Evolutionary conservation across 2,329 filamentous ascomycete genomes (phyloP).

Genomic region (Cadophora sp.): DNA sequence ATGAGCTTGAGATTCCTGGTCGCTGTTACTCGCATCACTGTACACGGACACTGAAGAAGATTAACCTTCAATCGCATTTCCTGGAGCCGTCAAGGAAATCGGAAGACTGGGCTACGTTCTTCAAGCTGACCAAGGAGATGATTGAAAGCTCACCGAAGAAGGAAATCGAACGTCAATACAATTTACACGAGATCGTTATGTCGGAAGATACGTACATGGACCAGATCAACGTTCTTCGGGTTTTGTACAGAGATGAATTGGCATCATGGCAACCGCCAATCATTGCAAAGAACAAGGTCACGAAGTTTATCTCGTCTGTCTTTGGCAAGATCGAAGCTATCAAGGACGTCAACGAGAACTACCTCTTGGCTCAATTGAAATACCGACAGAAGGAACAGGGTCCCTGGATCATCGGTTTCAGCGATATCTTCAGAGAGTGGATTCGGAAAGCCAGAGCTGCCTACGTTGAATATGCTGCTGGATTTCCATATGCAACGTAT

Average conservation of each 20-base stretch:
- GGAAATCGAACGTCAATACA: slow-evolving; percentile 92
- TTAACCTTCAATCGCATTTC: slow-evolving; percentile 79
- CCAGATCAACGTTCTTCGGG: slow-evolving; percentile 83
- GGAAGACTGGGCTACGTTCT: slow-evolving; percentile 90
- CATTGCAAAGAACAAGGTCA: slow-evolving; percentile 77
- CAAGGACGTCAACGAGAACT: slow-evolving; percentile 89
- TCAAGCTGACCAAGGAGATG: slow-evolving; percentile 80
- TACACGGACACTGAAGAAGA: slow-evolving; percentile 91
- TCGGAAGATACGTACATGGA: slow-evolving; percentile 92
- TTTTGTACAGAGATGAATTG: slow-evolving; percentile 85
- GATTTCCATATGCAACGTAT: slow-evolving; percentile 84
- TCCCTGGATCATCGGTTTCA: slow-evolving; percentile 92
- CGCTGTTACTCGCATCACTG: slow-evolving; percentile 95
- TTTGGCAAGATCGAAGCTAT: slow-evolving; percentile 92
- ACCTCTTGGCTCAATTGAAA: slow-evolving; percentile 90
- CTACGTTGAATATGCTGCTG: slow-evolving; percentile 91
- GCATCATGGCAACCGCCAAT: slow-evolving; percentile 76
- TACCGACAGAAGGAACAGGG: slow-evolving; percentile 97
- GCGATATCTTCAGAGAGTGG: slow-evolving; percentile 98
- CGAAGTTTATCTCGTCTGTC: slow-evolving; percentile 81
- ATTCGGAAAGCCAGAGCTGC: slow-evolving; percentile 89
- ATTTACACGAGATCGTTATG: slow-evolving; percentile 92
- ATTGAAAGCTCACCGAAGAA: slow-evolving; percentile 77
- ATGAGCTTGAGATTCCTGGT: slow-evolving; percentile 67
- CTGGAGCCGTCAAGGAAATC: slow-evolving; percentile 69